phyloP scores from a whole-genome alignment of 1,284 basidiomycete genomes.

The Malassezia brasiliensis region DNA sequence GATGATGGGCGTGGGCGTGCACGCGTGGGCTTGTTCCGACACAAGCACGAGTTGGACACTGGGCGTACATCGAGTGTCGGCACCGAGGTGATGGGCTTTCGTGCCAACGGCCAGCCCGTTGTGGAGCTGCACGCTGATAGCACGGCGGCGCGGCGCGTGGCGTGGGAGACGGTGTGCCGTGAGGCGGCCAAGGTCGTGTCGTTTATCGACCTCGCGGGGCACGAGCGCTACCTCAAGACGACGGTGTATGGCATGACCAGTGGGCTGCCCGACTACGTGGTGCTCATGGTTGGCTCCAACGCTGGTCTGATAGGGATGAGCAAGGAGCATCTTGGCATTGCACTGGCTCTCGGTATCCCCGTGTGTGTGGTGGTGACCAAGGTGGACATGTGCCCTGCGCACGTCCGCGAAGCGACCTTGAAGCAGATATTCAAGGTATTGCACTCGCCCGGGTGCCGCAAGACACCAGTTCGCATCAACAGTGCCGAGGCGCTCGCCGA shows the following conservation, averaged over 20 bases:
- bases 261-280: slow-evolving; percentile 85
- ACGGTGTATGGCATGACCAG: slow-evolving; percentile 91
- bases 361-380: slow-evolving; percentile 91
- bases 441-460: slow-evolving; percentile 74
- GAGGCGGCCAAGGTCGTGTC: slow-evolving; percentile 85
- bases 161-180: slow-evolving; percentile 89
- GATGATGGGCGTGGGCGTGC: slow-evolving; percentile 92
- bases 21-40: slow-evolving; percentile 81
- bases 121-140: slow-evolving; percentile 20
- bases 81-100: slow-evolving; percentile 64
- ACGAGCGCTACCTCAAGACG: slow-evolving; percentile 58
- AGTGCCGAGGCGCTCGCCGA: slow-evolving; percentile 30
- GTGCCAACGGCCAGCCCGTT: slow-evolving; percentile 30
- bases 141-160: slow-evolving; percentile 29
- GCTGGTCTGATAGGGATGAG: slow-evolving; percentile 93
- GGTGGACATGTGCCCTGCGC: slow-evolving; percentile 95
- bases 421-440: slow-evolving; percentile 88
- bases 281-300: slow-evolving; percentile 92
- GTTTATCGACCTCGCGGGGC: slow-evolving; percentile 58
- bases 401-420: slow-evolving; percentile 77
- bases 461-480: slow-evolving; percentile 38
- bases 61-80: slow-evolving; percentile 89
- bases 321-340: slow-evolving; percentile 81
- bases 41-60: slow-evolving; percentile 95
- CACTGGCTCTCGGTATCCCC: slow-evolving; percentile 83